These are phyloP conservation scores for Hordeum pubiflorum DNA, from an alignment of 202 grass and related monocot species.

Conservation along the genomic window DNA sequence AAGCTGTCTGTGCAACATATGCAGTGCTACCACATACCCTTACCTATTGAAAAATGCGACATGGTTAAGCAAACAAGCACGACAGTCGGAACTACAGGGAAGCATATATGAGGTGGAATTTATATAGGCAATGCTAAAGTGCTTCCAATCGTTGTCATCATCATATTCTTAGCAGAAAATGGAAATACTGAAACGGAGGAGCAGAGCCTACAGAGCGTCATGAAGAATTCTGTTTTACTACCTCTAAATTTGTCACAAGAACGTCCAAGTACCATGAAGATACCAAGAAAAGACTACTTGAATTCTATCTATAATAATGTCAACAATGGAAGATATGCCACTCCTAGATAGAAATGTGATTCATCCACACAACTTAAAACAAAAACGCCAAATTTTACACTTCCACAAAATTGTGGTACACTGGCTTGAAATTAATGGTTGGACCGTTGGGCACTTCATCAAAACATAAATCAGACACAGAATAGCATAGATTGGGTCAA, in stretches of 20 bases:
- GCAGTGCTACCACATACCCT: constrained; percentile 49
- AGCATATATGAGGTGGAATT: neutral
- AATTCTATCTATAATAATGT: neutral
- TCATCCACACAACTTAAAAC: neutral
- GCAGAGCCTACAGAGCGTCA: neutral
- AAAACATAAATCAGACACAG: neutral
- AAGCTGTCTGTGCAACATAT: constrained; percentile 66
- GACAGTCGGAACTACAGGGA: neutral
- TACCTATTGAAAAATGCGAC: constrained; percentile 19
- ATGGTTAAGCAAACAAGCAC: neutral
- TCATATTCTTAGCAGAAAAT: neutral
- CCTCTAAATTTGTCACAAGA: neutral
- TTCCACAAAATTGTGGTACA: neutral
- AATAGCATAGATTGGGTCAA: too few species aligned
- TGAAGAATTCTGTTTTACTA: neutral
- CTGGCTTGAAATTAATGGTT: neutral
- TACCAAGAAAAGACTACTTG: neutral
- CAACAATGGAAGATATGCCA: neutral
- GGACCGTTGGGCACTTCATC: neutral
- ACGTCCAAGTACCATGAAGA: neutral
- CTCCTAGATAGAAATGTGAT: neutral
- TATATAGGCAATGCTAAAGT: neutral
- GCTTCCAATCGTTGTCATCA: neutral
- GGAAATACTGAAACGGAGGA: neutral
- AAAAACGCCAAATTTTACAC: neutral